Evolutionary conservation across 2,329 filamentous ascomycete species (phyloP).

Genomic region (Ophiocordyceps sinensis): DNA sequence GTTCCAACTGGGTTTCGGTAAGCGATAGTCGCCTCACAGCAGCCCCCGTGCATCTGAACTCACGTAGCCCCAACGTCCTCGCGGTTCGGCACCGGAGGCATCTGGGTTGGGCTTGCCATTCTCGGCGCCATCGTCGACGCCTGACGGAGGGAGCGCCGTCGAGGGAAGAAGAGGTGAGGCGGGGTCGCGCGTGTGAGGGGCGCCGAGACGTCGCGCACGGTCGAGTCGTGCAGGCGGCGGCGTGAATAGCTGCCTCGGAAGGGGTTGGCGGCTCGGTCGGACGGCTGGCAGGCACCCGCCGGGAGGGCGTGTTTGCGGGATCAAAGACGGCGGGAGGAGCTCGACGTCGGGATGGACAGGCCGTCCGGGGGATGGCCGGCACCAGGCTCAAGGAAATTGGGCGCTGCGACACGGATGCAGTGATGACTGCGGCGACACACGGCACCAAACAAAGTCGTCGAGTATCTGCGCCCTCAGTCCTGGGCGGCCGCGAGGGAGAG

Average conservation of each 20-base stretch:
- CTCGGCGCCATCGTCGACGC: constrained; percentile 16
- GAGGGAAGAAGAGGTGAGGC: neutral
- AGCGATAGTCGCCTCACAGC: constrained; percentile 5
- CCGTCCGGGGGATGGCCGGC: neutral
- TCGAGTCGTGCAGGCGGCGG: neutral
- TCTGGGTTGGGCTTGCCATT: constrained; percentile 23
- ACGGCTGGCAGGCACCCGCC: neutral
- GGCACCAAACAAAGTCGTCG: neutral
- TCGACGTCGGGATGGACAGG: neutral
- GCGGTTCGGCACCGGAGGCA: constrained; percentile 44
- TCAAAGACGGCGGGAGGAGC: neutral
- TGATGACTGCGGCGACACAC: neutral
- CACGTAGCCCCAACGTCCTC: constrained; percentile 45
- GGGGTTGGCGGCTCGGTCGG: neutral
- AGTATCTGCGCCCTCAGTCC: neutral
- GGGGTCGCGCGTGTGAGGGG: constrained; percentile 1
- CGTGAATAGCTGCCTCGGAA: neutral
- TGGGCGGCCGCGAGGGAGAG: neutral
- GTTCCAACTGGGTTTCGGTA: constrained; percentile 50
- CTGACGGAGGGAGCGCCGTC: neutral
- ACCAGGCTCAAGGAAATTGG: neutral
- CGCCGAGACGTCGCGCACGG: neutral
- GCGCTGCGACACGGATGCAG: neutral
- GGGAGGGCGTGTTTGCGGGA: neutral
- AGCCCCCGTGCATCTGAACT: constrained; percentile 4